Conservation (phyloP, 1,284 basidiomycete species). For the Apiotrichum montevideense region DNA sequence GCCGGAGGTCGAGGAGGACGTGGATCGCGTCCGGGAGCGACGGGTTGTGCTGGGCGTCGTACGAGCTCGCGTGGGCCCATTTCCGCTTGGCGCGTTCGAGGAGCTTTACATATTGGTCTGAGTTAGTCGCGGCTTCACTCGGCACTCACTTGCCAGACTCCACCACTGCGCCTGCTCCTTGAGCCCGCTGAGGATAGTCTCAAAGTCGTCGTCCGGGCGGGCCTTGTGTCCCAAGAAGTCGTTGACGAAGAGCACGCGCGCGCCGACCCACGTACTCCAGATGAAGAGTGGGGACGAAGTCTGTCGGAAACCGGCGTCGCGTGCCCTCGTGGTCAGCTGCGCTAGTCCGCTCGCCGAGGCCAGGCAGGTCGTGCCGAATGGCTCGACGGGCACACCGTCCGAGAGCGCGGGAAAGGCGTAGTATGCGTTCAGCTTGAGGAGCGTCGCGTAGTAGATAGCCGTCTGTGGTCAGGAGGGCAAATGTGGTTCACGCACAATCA, state of each 20-base stretch:
- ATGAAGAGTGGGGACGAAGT: conserved; percentile 40
- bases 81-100: conserved; percentile 44
- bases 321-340: conserved; percentile 21
- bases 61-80: conserved; percentile 27
- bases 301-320: conserved; percentile 22
- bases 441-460: conserved; percentile 43
- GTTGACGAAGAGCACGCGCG: conserved; percentile 43
- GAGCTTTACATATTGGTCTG: conserved; percentile 45
- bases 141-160: conserved; percentile 39
- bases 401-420: conserved; percentile 44
- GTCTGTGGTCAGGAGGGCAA: conserved; percentile 21
- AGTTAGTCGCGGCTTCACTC: background rate
- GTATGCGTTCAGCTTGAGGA: conserved; percentile 46
- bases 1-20: conserved; percentile 44
- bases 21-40: conserved; percentile 45
- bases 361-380: conserved; percentile 36
- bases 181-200: conserved; percentile 31
- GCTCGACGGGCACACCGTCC: conserved; percentile 39
- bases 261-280: conserved; percentile 46
- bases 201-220: conserved; percentile 37
- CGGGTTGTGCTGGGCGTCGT: conserved; percentile 19
- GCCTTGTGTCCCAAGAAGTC: conserved; percentile 32
- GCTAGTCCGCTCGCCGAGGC: conserved; percentile 31
- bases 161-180: conserved; percentile 39
- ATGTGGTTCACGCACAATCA: conserved; percentile 32